Base-by-base conservation (phyloP, 1,139 yeast species). In the Scheffersomyces cryptocercus region DNA sequence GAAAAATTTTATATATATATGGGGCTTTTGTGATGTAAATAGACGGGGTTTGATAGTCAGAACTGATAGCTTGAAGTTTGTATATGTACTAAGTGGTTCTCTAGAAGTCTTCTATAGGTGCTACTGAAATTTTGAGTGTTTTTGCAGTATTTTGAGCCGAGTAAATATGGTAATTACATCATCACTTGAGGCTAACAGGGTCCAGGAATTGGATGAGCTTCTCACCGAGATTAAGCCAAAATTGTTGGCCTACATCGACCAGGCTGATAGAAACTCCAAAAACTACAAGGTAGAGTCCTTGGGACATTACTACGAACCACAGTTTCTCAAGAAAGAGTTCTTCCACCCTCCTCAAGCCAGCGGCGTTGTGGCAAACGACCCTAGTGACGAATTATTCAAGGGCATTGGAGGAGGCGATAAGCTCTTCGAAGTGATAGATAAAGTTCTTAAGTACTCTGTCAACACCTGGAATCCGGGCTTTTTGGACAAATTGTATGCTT, bases 391-490 rank as follows among this genome's bases (percentile, higher is more conserved):
- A 29, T 35, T 39, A 15, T 39, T 33, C 13, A 33, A 28, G 6
- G 34, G 32, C 16, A 30, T 14, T 33, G 13, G 48, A 30, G 9
- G 38, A 41, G 28, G 44, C n/a, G 24, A 38, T 10, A 39, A 37
- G 15, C 40, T 54, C 3, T 62, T 77, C 37, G 61, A 61, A 3
- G 71, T 79, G 11, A 75, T 86, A 41, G 85, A 85, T 51, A 65
- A 72, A 37, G 80, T 88, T 2, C 66, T 88, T 48, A 65, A 78
- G 39, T 79, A 84, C 56, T 85, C 95, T 0, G 90, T 87, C 34
- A 87, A 84, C 46, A 88, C 96, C 0, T 88, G 96, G 96, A 86
- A 85, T 56, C 85, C 88, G 0, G 95, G 95, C 1, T 88, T 88
- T 55, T 65, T 88, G 67, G 96, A 88, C 62, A 88, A 88, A 62